Base-by-base conservation (phyloP, 2,329 filamentous ascomycete genomes). In the Colletotrichum lupini region DNA sequence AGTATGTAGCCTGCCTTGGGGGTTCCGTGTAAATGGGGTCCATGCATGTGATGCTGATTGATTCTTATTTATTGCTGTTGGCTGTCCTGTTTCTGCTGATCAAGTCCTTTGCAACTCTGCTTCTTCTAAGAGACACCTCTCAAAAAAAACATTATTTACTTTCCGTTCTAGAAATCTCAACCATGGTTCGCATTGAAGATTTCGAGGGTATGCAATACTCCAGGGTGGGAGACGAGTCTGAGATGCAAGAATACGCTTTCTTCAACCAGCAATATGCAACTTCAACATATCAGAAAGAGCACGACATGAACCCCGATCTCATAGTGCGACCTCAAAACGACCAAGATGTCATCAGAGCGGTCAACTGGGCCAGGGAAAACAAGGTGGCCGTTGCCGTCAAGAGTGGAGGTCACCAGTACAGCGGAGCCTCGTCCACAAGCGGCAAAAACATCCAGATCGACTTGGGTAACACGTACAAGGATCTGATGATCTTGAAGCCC, bases 321-420 rank as follows among this genome's bases (percentile, higher is more conserved):
- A 86, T 88, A 52, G 77, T 87, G 0, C 82, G 84, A 64, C 85
- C 86, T 4, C 82, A 81, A 28, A 79, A 79, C 57, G 82, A 85
- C 30, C 77, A 84, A 24, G 86, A 88, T 61, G 85, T 87, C 62
- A 76, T 79, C 12, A 75, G 77, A 7, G 78, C 82, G 2, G 75
- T 88, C 7, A 80, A 82, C 55, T 85, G 84, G 71, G 85, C 86
- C 2, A 82, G 79, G 53, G 76, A 80, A 4, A 79, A 83, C 63
- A 82, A 82, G 2, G 78, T 85, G 19, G 81, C 84, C 4, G 80
- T 88, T 1, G 84, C 86, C 11, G 82, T 87, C 68, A 83, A 81
- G 71, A 87, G 80, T 1, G 86, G 86, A 0, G 86, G 86, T 1
- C 86, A 88, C 67, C 85, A 87, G 74, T 88, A 88, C 75, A 85